phyloP scores from a whole-genome alignment of 768 basidiomycete species.

The Lactarius vividus region DNA sequence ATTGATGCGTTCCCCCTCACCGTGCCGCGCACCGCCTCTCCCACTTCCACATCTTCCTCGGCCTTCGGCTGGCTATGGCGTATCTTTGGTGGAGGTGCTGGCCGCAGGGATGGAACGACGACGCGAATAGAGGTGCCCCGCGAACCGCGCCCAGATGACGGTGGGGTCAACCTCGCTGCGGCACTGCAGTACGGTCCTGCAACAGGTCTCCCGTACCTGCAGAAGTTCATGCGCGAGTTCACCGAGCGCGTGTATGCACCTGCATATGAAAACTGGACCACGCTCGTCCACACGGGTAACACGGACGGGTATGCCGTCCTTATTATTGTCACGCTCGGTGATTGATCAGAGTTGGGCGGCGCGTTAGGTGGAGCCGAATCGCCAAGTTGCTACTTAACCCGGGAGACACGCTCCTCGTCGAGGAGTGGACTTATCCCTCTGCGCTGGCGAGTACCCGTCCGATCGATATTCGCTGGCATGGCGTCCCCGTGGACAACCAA shows the following conservation, averaged over 20 bases:
- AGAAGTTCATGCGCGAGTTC: conserved; percentile 57
- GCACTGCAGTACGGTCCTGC: conserved; percentile 69
- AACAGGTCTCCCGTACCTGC: conserved; percentile 55
- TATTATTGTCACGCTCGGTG: neutral
- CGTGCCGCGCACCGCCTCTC: conserved; percentile 20
- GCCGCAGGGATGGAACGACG: conserved; percentile 42
- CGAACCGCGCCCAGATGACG: conserved; percentile 44
- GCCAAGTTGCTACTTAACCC: conserved; percentile 62
- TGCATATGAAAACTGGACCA: conserved; percentile 57
- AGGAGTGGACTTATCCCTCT: conserved; percentile 78
- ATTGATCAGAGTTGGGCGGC: neutral
- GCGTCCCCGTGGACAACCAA: conserved; percentile 65
- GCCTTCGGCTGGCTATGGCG: conserved; percentile 59
- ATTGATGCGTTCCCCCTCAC: conserved; percentile 49
- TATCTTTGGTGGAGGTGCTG: conserved; percentile 40
- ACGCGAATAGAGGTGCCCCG: conserved; percentile 58
- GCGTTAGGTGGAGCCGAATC: conserved; percentile 50
- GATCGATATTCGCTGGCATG: conserved; percentile 44
- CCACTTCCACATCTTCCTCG: conserved; percentile 28
- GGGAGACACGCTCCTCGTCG: conserved; percentile 55
- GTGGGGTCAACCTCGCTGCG: conserved; percentile 55
- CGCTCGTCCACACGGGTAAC: conserved; percentile 61
- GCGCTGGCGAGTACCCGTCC: conserved; percentile 41
- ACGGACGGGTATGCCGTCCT: conserved; percentile 50
- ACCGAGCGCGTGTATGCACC: conserved; percentile 52